Conservation (phyloP, 495 filamentous ascomycete species). For the Hyphodiscus hymeniophilus region DNA sequence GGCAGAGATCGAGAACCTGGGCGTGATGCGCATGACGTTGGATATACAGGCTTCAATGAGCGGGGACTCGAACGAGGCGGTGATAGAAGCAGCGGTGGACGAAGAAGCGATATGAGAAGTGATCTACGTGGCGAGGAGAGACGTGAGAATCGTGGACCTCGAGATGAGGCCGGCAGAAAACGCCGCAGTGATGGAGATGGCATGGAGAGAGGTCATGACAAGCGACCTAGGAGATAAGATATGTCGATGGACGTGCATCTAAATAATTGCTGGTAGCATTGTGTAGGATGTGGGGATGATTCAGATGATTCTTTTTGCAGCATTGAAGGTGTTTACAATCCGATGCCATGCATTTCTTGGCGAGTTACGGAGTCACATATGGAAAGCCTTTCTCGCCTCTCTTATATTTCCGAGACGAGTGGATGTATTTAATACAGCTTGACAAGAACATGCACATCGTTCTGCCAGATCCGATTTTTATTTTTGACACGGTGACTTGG, state of each 20-base stretch:
- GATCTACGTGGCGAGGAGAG: slow-evolving; percentile 10
- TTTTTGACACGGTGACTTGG: too few relatives aligned
- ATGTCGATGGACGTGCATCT: slow-evolving; percentile 5
- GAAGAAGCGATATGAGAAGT: slow-evolving; percentile 15
- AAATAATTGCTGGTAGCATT: background rate
- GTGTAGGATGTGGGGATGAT: slow-evolving; percentile 13
- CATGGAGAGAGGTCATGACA: slow-evolving; percentile 23
- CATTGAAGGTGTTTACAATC: background rate
- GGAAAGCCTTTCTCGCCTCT: too few relatives aligned
- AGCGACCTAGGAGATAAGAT: slow-evolving; percentile 17
- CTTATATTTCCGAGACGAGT: too few relatives aligned
- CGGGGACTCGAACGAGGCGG: background rate
- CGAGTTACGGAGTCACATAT: background rate
- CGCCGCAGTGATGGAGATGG: slow-evolving; percentile 30
- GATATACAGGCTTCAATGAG: slow-evolving; percentile 4
- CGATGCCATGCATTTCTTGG: slow-evolving; percentile 10
- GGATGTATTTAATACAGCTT: too few relatives aligned
- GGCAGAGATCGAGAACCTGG: slow-evolving; percentile 10
- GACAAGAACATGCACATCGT: too few relatives aligned
- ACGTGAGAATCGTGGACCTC: slow-evolving; percentile 14
- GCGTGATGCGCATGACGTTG: slow-evolving; percentile 14
- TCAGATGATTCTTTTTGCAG: background rate
- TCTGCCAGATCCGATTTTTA: too few relatives aligned
- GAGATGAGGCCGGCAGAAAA: slow-evolving; percentile 24
- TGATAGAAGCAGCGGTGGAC: background rate